Evolutionary conservation across 2,329 filamentous ascomycete species (phyloP), one percentile per base, ranked within the genome.

Genomic region (Hymenoscyphus repandus): DNA sequence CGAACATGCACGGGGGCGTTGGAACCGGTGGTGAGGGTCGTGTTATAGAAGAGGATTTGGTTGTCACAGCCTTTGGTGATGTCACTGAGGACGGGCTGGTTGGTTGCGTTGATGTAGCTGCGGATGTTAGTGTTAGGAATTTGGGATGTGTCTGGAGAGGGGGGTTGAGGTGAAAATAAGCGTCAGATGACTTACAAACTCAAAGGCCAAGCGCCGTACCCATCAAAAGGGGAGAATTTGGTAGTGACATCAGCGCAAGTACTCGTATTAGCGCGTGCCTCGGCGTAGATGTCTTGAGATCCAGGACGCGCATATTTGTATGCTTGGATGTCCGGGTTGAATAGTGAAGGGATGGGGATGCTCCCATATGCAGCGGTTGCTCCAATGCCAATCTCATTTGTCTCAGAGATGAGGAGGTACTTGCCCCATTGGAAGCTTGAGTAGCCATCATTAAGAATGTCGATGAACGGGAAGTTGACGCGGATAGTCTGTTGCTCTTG

Each of bases 391-490:
- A 45, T 30, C 3, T 7, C 20, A 33, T 37, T 43, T 6, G 40
- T 32, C 33, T 18, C 30, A 6, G 40, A 68, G 2, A 69, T 72
- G 54, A 80, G 72, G 50, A 79, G 63, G 47, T 77, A 69, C 2
- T 70, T 69, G 0, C 69, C 69, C 70, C 74, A 79, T 36, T 73
- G 72, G 66, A 79, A 82, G 2, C 71, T 73, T 1, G 74, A 74
- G 53, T 70, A 65, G 32, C 72, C 73, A 62, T 80, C 75, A 45
- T 69, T 68, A 2, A 78, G 65, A 5, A 77, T 59, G 58, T 80
- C 77, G 34, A 81, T 52, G 60, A 81, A 82, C 0, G 78, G 78
- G 51, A 79, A 81, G 55, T 76, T 73, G 53, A 78, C 72, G 7
- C 73, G 71, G 15, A 73, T 66, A 34, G 73, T 74, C 77, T 79